Conservation (phyloP, 768 basidiomycete genomes). For the Tricholoma hemisulphureum region DNA sequence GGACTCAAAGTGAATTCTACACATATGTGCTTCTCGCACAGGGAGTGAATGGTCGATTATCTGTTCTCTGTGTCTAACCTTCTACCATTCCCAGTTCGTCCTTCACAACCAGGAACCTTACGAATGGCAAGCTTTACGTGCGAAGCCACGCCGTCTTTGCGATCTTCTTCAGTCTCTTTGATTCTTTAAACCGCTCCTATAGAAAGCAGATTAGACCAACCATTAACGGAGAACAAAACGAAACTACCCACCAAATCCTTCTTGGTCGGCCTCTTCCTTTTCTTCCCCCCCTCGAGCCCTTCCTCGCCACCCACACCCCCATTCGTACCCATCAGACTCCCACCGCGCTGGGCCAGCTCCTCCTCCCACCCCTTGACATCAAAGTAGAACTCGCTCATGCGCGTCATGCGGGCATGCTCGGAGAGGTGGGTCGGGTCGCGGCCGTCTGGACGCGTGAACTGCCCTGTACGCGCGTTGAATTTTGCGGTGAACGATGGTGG, state of each 20-base stretch:
- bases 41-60: no score
- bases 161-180: conserved; percentile 79
- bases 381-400: conserved; percentile 89
- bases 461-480: conserved; percentile 81
- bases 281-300: conserved; percentile 56
- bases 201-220: conserved; percentile 10
- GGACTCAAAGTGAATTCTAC: no score
- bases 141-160: conserved; percentile 88
- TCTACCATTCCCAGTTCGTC: no score
- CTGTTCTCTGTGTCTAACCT: no score
- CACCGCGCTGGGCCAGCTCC: conserved; percentile 53
- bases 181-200: conserved; percentile 82
- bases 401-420: conserved; percentile 76
- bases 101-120: no score
- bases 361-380: conserved; percentile 80
- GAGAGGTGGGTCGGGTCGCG: conserved; percentile 75
- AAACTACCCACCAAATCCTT: conserved; percentile 69
- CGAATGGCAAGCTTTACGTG: conserved; percentile 36
- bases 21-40: no score
- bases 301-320: conserved; percentile 43
- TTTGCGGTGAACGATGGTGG: conserved; percentile 60
- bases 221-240: not conserved
- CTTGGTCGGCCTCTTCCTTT: conserved; percentile 76
- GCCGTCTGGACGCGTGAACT: conserved; percentile 63
- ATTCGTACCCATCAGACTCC: conserved; percentile 32